Conservation (phyloP, 2,329 filamentous ascomycete species). For the Thermomyces lanuginosus region DNA sequence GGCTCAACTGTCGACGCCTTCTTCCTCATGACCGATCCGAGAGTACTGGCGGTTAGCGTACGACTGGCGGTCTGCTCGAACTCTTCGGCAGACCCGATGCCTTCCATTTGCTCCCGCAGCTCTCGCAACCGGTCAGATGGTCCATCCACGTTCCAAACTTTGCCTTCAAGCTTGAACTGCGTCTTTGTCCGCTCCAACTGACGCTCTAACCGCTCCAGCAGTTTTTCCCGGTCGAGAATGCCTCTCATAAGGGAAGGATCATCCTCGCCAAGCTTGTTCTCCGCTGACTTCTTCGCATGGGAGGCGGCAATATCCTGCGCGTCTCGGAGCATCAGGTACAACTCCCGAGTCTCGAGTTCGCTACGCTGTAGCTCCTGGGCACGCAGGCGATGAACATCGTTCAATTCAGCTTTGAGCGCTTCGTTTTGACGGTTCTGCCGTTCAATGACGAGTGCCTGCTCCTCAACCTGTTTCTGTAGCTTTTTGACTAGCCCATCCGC, state of each 20-base stretch:
- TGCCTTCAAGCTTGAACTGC: conserved; percentile 89
- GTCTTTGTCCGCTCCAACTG: conserved; percentile 95
- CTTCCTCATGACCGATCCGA: conserved; percentile 54
- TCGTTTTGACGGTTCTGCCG: conserved; percentile 76
- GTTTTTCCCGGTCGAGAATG: conserved; percentile 76
- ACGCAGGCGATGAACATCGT: conserved; percentile 68
- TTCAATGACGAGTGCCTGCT: conserved; percentile 80
- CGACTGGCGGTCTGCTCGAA: conserved; percentile 39
- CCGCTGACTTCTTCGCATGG: conserved; percentile 46
- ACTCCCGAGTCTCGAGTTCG: conserved; percentile 85
- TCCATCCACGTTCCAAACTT: conserved; percentile 71
- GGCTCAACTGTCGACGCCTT: conserved; percentile 26
- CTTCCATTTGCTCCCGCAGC: conserved; percentile 88
- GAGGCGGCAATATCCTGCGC: conserved; percentile 91
- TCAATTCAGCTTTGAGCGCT: conserved; percentile 72
- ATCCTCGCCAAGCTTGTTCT: conserved; percentile 39
- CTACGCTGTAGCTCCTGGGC: conserved; percentile 86
- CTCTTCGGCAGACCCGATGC: conserved; percentile 35
- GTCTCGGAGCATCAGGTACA: conserved; percentile 96
- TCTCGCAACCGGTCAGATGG: conserved; percentile 86
- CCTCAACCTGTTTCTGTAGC: conserved; percentile 82
- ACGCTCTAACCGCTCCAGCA: conserved; percentile 88
- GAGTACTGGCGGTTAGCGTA: conserved; percentile 54
- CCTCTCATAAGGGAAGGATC: conserved; percentile 71
- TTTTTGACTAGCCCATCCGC: conserved; percentile 88